Conservation (phyloP, 805 yeast species). For the Saturnispora kantuleensis region DNA sequence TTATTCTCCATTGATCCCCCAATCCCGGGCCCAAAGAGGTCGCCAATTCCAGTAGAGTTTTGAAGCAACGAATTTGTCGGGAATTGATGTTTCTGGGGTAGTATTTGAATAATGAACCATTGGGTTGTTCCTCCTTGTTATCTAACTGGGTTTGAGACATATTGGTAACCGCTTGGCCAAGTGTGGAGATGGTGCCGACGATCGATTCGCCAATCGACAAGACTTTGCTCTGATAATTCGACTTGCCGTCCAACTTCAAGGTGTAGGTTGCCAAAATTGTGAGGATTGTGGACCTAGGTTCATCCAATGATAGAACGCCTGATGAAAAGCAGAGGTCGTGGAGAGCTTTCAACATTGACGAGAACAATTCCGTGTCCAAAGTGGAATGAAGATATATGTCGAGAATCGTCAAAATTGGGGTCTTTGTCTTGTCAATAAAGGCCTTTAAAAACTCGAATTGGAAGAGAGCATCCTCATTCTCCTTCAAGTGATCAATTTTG, state of each 20-base stretch:
- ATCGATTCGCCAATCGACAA: constrained; percentile 40
- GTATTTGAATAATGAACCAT: constrained; percentile 10
- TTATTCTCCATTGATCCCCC: constrained; percentile 53
- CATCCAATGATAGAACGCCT: constrained; percentile 55
- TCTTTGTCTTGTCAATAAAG: constrained; percentile 29
- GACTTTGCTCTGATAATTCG: constrained; percentile 27
- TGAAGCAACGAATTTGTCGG: constrained; percentile 62
- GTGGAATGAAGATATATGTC: constrained; percentile 51
- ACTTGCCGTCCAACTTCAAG: constrained; percentile 29
- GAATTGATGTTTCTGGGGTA: constrained; percentile 44
- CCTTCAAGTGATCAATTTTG: constrained; percentile 6
- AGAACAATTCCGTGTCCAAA: constrained; percentile 63
- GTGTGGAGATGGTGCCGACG: constrained; percentile 40
- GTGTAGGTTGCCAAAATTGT: constrained; percentile 37
- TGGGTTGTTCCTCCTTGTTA: neutral
- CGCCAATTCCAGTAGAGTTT: constrained; percentile 72
- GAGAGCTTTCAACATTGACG: constrained; percentile 54
- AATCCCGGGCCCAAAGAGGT: constrained; percentile 73
- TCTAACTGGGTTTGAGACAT: constrained; percentile 10
- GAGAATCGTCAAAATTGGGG: constrained; percentile 34
- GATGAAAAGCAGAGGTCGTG: constrained; percentile 78
- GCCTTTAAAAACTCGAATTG: constrained; percentile 15
- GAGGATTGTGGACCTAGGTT: constrained; percentile 49
- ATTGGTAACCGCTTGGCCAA: constrained; percentile 29
- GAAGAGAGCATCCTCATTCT: neutral